Conservation (phyloP, 169 alveolate species). For the Ichthyophthirius multifiliis region DNA sequence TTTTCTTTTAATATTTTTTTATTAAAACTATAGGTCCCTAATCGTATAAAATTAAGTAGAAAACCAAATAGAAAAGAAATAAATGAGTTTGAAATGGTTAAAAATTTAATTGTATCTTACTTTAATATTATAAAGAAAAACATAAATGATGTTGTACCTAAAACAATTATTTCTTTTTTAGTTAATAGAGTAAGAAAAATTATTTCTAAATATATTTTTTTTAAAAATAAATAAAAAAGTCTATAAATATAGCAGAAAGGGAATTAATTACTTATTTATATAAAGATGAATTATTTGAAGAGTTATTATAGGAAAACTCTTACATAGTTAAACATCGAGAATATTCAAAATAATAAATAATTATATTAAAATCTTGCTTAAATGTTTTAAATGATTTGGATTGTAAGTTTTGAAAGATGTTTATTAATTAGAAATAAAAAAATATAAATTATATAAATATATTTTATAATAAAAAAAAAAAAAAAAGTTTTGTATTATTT, state of each 20-base stretch:
- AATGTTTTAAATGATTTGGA: slow-evolving; percentile 40
- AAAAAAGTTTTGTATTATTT: too few relatives aligned
- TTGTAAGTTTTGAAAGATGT: slow-evolving; percentile 29
- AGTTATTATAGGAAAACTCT: slow-evolving; percentile 20
- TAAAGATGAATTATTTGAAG: slow-evolving; percentile 30
- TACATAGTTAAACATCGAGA: slow-evolving; percentile 16
- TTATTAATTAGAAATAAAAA: too few relatives aligned
- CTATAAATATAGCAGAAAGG: slow-evolving; percentile 34
- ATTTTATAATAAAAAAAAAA: too few relatives aligned
- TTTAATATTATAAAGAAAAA: slow-evolving; percentile 53
- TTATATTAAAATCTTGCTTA: slow-evolving; percentile 18
- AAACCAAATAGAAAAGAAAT: slow-evolving; percentile 21
- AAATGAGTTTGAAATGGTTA: slow-evolving; percentile 50
- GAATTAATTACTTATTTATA: slow-evolving; percentile 30
- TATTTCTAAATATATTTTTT: background rate
- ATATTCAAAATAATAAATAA: slow-evolving; percentile 17
- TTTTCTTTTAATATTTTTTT: too few relatives aligned
- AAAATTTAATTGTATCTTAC: slow-evolving; percentile 52
- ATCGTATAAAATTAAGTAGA: background rate
- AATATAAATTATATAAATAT: too few relatives aligned
- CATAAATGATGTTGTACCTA: slow-evolving; percentile 51
- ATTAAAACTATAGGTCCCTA: slow-evolving; percentile 21
- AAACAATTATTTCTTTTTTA: slow-evolving; percentile 51
- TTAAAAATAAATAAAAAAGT: background rate
- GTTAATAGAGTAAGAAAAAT: slow-evolving; percentile 36